Conservation (phyloP, 208 protist genomes). For the Herpetomonas muscarum region DNA sequence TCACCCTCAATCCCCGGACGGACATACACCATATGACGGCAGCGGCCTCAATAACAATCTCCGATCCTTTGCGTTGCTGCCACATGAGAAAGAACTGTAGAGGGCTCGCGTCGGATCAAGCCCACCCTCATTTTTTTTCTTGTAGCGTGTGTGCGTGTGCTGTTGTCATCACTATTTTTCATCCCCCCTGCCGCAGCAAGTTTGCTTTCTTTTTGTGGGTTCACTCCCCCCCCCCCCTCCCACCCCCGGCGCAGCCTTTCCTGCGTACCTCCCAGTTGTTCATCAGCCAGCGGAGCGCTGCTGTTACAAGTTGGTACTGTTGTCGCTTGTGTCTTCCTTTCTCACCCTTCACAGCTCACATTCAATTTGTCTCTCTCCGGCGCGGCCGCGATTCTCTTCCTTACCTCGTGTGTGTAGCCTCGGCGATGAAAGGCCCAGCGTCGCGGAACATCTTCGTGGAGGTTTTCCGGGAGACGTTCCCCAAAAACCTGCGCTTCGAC, state of each 20-base stretch:
- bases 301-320: not conserved
- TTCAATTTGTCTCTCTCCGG: too few species aligned
- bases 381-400: not conserved
- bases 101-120: too few species aligned
- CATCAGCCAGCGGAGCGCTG: too few species aligned
- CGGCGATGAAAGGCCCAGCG: constrained; percentile 31
- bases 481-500: constrained; percentile 79
- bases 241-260: too few species aligned
- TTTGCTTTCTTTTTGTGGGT: not conserved
- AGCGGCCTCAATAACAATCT: too few species aligned
- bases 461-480: constrained; percentile 68
- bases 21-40: too few species aligned
- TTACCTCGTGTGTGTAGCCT: not conserved
- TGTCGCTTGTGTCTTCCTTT: not conserved
- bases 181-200: not conserved
- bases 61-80: too few species aligned
- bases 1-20: too few species aligned
- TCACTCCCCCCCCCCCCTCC: not conserved
- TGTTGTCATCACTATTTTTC: not conserved
- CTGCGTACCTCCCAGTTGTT: too few species aligned
- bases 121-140: too few species aligned
- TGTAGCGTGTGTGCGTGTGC: too few species aligned
- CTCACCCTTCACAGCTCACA: not conserved
- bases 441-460: constrained; percentile 16
- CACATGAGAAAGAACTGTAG: too few species aligned